These are phyloP conservation scores for Diaporthe longicolla DNA, from an alignment of 2,329 filamentous ascomycete genomes.

Conservation along the genomic window DNA sequence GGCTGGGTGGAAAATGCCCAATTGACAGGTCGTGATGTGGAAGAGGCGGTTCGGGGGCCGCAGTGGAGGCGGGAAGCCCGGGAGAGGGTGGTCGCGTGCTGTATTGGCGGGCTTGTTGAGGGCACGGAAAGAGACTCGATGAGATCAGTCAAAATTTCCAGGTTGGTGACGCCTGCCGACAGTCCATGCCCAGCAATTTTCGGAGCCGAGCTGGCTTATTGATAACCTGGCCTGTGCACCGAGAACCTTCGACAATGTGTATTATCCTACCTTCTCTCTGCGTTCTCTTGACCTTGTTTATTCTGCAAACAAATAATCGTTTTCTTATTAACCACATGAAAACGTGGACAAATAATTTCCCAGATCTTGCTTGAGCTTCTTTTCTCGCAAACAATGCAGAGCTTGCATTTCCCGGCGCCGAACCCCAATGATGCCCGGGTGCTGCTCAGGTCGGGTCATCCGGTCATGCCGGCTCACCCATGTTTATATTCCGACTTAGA, in stretches of 20 bases:
- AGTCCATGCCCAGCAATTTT: conserved; percentile 44
- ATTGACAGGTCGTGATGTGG: not conserved
- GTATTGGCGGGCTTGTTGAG: conserved; percentile 21
- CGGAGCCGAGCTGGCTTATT: conserved; percentile 32
- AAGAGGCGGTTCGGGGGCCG: conserved; percentile 22
- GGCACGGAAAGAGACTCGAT: not conserved
- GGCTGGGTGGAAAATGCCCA: not conserved
- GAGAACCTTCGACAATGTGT: not conserved
- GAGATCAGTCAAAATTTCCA: conserved; percentile 39
- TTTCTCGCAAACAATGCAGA: not conserved
- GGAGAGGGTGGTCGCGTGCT: conserved; percentile 37
- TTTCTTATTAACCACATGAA: not conserved
- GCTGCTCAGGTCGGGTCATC: not conserved
- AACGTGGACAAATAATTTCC: not conserved
- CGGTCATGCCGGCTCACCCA: not conserved
- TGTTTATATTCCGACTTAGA: not conserved
- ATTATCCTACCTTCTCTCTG: too few relatives aligned
- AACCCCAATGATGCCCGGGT: not conserved
- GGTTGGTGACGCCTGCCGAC: conserved; percentile 13
- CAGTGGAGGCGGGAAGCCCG: conserved; percentile 35
- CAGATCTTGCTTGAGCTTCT: not conserved
- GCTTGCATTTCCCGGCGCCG: not conserved
- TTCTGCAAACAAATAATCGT: not conserved
- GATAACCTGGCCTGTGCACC: conserved; percentile 31
- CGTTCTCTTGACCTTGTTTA: not conserved